A percentile compares a stretch with the other conserved stretches of the same genome.
Conservation (phyloP, 371 early-diverging fungal species). For the Mucor circinelloides region DNA sequence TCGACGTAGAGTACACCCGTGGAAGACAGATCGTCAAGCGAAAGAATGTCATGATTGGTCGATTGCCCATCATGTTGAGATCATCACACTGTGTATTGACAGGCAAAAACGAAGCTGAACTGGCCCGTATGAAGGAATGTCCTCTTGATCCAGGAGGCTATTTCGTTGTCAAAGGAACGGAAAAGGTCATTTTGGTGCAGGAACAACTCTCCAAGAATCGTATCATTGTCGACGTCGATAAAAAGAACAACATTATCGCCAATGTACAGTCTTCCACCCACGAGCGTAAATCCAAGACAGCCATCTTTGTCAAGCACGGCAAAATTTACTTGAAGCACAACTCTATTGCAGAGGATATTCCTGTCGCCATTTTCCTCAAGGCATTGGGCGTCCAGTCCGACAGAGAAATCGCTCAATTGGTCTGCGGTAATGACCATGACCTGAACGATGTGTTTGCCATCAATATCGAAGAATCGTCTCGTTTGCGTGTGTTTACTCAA, state of each 20-base stretch:
- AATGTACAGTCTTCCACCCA: constrained; percentile 85
- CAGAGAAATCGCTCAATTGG: constrained; percentile 93
- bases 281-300: constrained; percentile 98
- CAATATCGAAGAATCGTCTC: constrained; percentile 88
- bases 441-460: constrained; percentile 86
- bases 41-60: constrained; percentile 91
- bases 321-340: constrained; percentile 96
- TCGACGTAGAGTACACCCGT: constrained; percentile 97
- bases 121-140: constrained; percentile 93
- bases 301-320: constrained; percentile 79
- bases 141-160: constrained; percentile 99
- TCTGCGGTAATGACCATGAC: constrained; percentile 87
- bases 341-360: constrained; percentile 92
- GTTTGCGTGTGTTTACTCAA: constrained; percentile 82
- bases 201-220: constrained; percentile 99
- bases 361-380: constrained; percentile 87
- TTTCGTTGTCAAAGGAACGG: constrained; percentile 98
- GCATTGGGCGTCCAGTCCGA: constrained; percentile 97
- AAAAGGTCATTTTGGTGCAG: constrained; percentile 99
- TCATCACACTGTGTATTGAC: constrained; percentile 89
- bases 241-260: constrained; percentile 76
- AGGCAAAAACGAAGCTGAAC: constrained; percentile 77
- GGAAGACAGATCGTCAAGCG: constrained; percentile 87
- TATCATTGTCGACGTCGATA: constrained; percentile 97
- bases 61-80: constrained; percentile 99